Conservation (phyloP, 2,329 filamentous ascomycete genomes). For the Cladophialophora bantiana region DNA sequence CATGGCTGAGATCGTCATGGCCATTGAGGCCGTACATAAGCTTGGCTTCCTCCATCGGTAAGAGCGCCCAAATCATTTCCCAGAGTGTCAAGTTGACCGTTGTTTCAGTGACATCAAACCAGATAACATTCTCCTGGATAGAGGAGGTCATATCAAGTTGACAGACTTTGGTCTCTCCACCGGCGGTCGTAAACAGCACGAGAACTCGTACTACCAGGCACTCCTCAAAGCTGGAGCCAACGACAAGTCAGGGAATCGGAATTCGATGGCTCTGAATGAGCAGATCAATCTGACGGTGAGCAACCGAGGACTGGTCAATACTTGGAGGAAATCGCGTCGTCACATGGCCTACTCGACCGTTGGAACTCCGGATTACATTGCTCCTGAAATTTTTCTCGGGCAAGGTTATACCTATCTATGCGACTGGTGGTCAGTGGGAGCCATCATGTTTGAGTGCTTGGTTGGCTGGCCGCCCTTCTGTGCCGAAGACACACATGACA, state of each 20-base stretch:
- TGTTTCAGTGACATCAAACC: slow-evolving; percentile 89
- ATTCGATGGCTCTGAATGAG: slow-evolving; percentile 87
- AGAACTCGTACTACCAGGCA: slow-evolving; percentile 98
- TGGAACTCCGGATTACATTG: slow-evolving; percentile 97
- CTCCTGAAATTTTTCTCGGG: slow-evolving; percentile 95
- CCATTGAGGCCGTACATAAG: slow-evolving; percentile 98
- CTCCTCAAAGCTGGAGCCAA: slow-evolving; percentile 80
- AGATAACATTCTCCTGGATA: slow-evolving; percentile 95
- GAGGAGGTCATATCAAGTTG: slow-evolving; percentile 95
- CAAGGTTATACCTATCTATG: slow-evolving; percentile 96
- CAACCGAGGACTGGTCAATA: slow-evolving; percentile 97
- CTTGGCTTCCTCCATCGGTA: slow-evolving; percentile 98
- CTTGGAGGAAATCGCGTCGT: slow-evolving; percentile 94
- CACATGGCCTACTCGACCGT: slow-evolving; percentile 98
- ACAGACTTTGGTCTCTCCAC: slow-evolving; percentile 98
- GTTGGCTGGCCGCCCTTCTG: slow-evolving; percentile 99
- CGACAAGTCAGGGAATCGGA: slow-evolving; percentile 77
- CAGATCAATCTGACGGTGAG: slow-evolving; percentile 98
- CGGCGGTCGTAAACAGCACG: slow-evolving; percentile 96
- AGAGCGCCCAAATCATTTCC: slow-evolving; percentile 44
- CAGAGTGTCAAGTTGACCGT: slow-evolving; percentile 40
- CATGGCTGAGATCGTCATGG: slow-evolving; percentile 96
- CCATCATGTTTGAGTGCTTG: slow-evolving; percentile 99
- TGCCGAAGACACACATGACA: slow-evolving; percentile 95
- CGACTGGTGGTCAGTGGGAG: slow-evolving; percentile 98